phyloP scores from a whole-genome alignment of 352 stramenopile species.

The Phytophthora sansomeana region DNA sequence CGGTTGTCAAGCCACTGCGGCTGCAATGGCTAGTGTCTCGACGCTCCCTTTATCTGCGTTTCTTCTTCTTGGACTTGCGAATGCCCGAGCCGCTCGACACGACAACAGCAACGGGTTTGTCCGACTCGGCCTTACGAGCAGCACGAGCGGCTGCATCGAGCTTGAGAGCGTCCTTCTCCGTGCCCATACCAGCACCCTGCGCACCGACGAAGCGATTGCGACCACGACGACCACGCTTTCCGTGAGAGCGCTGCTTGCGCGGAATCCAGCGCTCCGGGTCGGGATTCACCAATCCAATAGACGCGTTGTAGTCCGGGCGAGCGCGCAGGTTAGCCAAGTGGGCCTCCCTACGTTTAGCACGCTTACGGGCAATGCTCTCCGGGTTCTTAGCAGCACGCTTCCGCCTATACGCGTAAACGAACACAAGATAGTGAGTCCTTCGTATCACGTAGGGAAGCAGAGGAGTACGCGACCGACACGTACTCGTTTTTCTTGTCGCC shows the following conservation, averaged over 20 bases:
- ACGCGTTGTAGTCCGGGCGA: conserved; percentile 79
- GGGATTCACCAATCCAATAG: conserved; percentile 76
- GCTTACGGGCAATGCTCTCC: conserved; percentile 76
- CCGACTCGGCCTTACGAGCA: conserved; percentile 67
- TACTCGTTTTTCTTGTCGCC: conserved; percentile 87
- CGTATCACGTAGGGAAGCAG: background rate
- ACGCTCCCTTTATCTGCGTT: conserved; percentile 69
- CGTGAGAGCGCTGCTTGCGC: conserved; percentile 85
- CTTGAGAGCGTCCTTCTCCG: conserved; percentile 84
- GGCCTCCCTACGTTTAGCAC: conserved; percentile 70
- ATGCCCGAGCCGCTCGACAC: conserved; percentile 69
- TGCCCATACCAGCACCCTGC: conserved; percentile 80
- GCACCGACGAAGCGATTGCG: conserved; percentile 87
- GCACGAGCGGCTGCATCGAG: conserved; percentile 82
- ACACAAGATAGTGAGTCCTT: conserved; percentile 12
- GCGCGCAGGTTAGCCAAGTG: conserved; percentile 67
- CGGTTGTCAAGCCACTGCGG: conserved; percentile 13
- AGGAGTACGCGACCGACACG: conserved; percentile 21
- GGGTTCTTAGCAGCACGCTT: conserved; percentile 80
- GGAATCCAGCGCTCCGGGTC: conserved; percentile 88
- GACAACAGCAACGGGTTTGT: conserved; percentile 68
- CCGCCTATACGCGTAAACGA: conserved; percentile 39
- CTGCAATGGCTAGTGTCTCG: conserved; percentile 13
- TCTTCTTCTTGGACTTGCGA: conserved; percentile 90
- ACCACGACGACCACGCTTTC: conserved; percentile 76